Evolutionary conservation across 192 early-diverging fungal species (phyloP).

Genomic region (Paraglomus brasilianum): DNA sequence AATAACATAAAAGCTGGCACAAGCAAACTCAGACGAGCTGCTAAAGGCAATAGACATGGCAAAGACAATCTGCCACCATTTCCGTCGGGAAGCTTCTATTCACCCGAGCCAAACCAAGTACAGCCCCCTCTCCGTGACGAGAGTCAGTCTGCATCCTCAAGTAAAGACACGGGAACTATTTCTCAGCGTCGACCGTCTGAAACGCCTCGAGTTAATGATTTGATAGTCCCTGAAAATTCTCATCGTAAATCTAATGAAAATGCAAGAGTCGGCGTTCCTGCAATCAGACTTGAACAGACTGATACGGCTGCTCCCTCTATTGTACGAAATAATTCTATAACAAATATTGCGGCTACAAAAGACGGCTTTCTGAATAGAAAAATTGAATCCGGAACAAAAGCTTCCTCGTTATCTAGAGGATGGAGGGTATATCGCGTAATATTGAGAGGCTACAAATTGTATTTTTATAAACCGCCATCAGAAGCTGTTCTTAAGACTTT

Average conservation of each 20-base stretch:
- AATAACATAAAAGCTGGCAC: too few relatives aligned
- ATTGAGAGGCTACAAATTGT: slow-evolving; percentile 72
- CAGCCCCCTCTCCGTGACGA: too few relatives aligned
- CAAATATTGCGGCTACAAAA: slow-evolving; percentile 35
- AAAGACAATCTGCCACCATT: too few relatives aligned
- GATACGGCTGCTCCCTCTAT: neutral
- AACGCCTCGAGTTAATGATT: neutral
- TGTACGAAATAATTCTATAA: neutral
- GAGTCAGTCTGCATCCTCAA: too few relatives aligned
- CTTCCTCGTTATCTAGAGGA: slow-evolving; percentile 55
- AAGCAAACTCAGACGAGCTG: too few relatives aligned
- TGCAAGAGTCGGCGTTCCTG: slow-evolving; percentile 2
- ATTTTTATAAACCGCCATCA: slow-evolving; percentile 66
- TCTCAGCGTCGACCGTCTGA: slow-evolving; percentile 24
- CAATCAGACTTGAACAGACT: slow-evolving; percentile 11
- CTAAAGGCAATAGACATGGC: too few relatives aligned
- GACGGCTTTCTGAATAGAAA: slow-evolving; percentile 78
- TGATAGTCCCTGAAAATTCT: neutral
- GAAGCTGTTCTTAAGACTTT: slow-evolving; percentile 48
- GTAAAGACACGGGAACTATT: too few relatives aligned
- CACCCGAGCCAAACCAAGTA: too few relatives aligned
- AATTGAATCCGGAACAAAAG: slow-evolving; percentile 65
- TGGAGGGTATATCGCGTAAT: slow-evolving; percentile 79
- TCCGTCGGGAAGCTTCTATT: too few relatives aligned
- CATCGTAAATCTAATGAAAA: neutral